phyloP scores from a whole-genome alignment of 2,329 filamentous ascomycete genomes.

The Verticillium isaacii region DNA sequence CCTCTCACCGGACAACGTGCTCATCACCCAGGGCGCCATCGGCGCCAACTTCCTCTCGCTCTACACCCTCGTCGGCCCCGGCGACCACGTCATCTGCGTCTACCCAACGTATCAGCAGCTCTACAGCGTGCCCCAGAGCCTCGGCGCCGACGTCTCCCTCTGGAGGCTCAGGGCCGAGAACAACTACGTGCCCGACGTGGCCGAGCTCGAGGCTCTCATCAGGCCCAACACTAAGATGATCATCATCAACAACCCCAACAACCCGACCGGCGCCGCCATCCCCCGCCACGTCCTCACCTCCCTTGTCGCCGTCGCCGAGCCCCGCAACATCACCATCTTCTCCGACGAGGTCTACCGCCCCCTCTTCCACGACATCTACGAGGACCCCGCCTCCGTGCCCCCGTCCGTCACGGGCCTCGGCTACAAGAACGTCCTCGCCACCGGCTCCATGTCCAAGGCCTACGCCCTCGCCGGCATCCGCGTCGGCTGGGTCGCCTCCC shows the following conservation, averaged over 20 bases:
- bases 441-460: constrained; percentile 80
- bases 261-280: constrained; percentile 72
- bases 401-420: constrained; percentile 68
- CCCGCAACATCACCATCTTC: constrained; percentile 61
- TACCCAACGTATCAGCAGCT: constrained; percentile 81
- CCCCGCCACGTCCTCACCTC: constrained; percentile 54
- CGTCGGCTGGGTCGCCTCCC: constrained; percentile 76
- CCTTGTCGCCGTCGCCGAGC: constrained; percentile 59
- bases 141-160: constrained; percentile 69
- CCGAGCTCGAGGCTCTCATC: constrained; percentile 60
- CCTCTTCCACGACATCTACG: constrained; percentile 64
- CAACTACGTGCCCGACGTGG: constrained; percentile 59
- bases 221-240: constrained; percentile 62
- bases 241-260: constrained; percentile 70
- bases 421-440: constrained; percentile 67
- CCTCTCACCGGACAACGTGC: constrained; percentile 50
- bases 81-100: constrained; percentile 78
- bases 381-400: constrained; percentile 43
- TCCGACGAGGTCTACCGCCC: constrained; percentile 82
- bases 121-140: constrained; percentile 64
- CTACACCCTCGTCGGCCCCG: constrained; percentile 62
- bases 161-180: constrained; percentile 65
- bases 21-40: constrained; percentile 74
- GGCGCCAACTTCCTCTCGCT: constrained; percentile 70
- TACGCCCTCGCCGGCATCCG: constrained; percentile 80